phyloP scores from a whole-genome alignment of 1,284 basidiomycete species.

The Pterulicium gracile region DNA sequence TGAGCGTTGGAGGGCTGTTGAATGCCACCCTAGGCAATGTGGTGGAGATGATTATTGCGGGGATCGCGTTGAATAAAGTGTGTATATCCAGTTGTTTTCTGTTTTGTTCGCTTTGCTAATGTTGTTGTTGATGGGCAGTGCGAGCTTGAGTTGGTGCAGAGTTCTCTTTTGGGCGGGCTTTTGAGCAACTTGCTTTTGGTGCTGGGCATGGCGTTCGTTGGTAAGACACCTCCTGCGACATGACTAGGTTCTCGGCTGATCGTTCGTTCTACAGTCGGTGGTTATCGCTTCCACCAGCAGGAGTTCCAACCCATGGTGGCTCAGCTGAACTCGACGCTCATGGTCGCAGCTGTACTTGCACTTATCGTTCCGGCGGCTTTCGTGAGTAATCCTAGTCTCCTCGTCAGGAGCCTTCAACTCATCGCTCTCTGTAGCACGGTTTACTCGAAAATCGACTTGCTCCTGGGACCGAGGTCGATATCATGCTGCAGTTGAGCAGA shows the following conservation, averaged over 20 bases:
- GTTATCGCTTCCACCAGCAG: slow-evolving; percentile 52
- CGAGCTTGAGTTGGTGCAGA: slow-evolving; percentile 55
- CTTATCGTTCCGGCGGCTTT: slow-evolving; percentile 55
- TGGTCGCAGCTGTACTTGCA: slow-evolving; percentile 47
- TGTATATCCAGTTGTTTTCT: slow-evolving; percentile 15
- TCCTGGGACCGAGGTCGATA: slow-evolving; percentile 23
- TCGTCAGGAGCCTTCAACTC: no score
- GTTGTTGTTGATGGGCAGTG: slow-evolving; percentile 35
- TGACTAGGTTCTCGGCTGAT: slow-evolving; percentile 1
- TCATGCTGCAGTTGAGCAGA: slow-evolving; percentile 30
- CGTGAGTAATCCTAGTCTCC: no score
- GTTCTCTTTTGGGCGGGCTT: slow-evolving; percentile 49
- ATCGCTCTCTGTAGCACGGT: no score
- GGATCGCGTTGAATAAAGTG: slow-evolving; percentile 27
- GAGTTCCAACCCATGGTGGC: slow-evolving; percentile 52
- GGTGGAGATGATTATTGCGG: slow-evolving; percentile 40
- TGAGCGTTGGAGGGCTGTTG: slow-evolving; percentile 47
- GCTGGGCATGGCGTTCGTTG: slow-evolving; percentile 49
- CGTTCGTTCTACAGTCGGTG: slow-evolving; percentile 33
- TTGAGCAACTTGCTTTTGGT: slow-evolving; percentile 59
- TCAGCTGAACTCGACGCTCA: slow-evolving; percentile 52
- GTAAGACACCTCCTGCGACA: slow-evolving; percentile 14
- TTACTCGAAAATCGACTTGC: slow-evolving; percentile 24
- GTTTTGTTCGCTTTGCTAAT: slow-evolving; percentile 26
- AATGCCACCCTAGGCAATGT: slow-evolving; percentile 56